Conservation (phyloP, 495 filamentous ascomycete species). For the Tuber borchii region DNA sequence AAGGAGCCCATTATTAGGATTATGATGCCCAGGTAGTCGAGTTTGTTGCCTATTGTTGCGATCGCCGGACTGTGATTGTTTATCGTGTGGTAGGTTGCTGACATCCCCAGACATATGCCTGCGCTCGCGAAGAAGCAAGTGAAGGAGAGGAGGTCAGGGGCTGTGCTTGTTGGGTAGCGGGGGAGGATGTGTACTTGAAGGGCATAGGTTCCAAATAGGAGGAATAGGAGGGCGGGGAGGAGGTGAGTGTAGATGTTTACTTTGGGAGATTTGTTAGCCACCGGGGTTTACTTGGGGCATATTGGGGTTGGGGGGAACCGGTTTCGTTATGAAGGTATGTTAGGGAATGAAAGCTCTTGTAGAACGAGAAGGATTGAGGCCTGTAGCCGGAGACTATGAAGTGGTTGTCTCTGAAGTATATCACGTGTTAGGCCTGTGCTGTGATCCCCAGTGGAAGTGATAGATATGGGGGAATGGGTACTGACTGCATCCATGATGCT, state of each 20-base stretch:
- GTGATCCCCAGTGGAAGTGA: background rate
- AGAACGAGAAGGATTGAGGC: constrained; percentile 60
- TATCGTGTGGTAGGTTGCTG: constrained; percentile 69
- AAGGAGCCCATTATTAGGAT: constrained; percentile 81
- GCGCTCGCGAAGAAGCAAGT: constrained; percentile 73
- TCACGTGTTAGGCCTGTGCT: background rate
- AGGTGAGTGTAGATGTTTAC: constrained; percentile 93
- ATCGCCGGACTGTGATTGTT: constrained; percentile 59
- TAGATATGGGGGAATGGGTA: background rate
- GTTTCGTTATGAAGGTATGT: constrained; percentile 83
- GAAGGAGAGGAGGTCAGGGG: constrained; percentile 64
- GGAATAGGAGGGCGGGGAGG: constrained; percentile 53
- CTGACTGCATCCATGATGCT: constrained; percentile 41
- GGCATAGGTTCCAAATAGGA: constrained; percentile 44
- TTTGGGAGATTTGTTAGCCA: constrained; percentile 7
- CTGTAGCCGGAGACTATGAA: constrained; percentile 66
- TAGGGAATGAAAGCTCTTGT: constrained; percentile 57
- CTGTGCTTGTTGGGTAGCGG: constrained; percentile 59
- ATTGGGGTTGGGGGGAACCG: constrained; percentile 6
- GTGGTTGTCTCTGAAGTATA: constrained; percentile 55
- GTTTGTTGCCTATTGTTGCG: constrained; percentile 57
- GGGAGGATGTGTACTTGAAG: constrained; percentile 47
- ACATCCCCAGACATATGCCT: constrained; percentile 72
- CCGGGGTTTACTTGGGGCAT: background rate
- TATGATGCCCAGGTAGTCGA: constrained; percentile 91